Percentiles rank a stretch among this genome's conserved stretches.
phyloP scores from a whole-genome alignment of 2,329 filamentous ascomycete genomes.

The Macroventuria anomochaeta region DNA sequence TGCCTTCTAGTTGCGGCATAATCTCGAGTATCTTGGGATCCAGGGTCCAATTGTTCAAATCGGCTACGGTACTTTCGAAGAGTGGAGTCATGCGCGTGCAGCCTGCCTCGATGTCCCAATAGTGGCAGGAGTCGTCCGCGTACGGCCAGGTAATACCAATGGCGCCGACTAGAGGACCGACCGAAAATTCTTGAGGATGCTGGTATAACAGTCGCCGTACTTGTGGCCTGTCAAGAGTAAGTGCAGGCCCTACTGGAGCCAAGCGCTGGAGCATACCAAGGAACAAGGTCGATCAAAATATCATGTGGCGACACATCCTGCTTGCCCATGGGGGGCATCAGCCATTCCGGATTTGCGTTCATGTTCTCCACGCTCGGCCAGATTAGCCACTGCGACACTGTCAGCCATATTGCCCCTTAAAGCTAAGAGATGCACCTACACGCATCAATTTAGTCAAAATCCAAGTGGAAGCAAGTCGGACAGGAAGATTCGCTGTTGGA shows the following conservation, averaged over 20 bases:
- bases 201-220: conserved; percentile 44
- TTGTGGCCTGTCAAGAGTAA: conserved; percentile 39
- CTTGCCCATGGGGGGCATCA: conserved; percentile 39
- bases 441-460: conserved; percentile 46
- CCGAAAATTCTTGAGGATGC: conserved; percentile 39
- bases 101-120: conserved; percentile 46
- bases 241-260: background rate
- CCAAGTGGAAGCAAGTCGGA: conserved; percentile 42
- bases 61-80: conserved; percentile 41
- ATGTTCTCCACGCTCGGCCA: conserved; percentile 48
- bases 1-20: conserved; percentile 42
- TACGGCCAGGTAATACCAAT: conserved; percentile 44
- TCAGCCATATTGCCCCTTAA: conserved; percentile 15
- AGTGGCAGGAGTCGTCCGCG: conserved; percentile 46
- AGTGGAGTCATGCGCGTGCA: conserved; percentile 43
- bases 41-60: conserved; percentile 44
- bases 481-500: conserved; percentile 31
- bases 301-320: conserved; percentile 42
- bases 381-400: conserved; percentile 40
- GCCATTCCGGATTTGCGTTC: conserved; percentile 45
- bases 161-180: conserved; percentile 37
- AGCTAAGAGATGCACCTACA: conserved; percentile 28
- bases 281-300: conserved; percentile 44
- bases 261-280: conserved; percentile 35
- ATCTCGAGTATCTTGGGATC: conserved; percentile 44